A percentile compares a stretch with the other conserved stretches of the same genome.
Conservation (phyloP, 139 green algal genomes). For the Tetraselmis striata region DNA sequence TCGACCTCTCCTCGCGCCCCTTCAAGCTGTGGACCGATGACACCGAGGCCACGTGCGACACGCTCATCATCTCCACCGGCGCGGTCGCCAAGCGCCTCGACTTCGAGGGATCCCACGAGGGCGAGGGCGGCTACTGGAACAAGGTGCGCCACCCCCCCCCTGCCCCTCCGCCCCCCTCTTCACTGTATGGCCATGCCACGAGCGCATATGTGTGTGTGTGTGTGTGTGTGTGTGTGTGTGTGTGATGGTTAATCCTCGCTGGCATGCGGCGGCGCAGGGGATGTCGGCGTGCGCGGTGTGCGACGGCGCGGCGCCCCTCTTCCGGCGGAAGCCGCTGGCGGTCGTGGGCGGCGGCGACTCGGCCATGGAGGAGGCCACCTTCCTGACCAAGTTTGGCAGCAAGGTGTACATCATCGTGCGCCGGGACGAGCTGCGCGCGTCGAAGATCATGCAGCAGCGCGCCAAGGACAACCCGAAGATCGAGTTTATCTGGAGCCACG, state of each 20-base stretch:
- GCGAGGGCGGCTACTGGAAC: background rate
- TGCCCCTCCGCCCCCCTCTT: no score
- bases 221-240: background rate
- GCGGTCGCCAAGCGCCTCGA: conserved; percentile 41
- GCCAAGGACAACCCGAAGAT: conserved; percentile 75
- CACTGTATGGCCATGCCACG: no score
- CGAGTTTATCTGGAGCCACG: conserved; percentile 32
- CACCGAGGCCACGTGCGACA: conserved; percentile 38
- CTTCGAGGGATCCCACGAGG: conserved; percentile 42
- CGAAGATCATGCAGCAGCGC: conserved; percentile 40
- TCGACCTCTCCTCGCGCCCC: conserved; percentile 32
- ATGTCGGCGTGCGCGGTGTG: conserved; percentile 72
- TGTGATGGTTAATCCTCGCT: background rate
- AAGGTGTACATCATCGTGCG: conserved; percentile 22
- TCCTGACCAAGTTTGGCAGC: conserved; percentile 67
- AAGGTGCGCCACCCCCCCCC: background rate
- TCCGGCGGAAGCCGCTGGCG: conserved; percentile 69
- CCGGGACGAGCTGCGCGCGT: background rate
- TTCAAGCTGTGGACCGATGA: conserved; percentile 34
- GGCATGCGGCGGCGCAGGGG: conserved; percentile 36
- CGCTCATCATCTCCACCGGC: conserved; percentile 63
- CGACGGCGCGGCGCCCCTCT: conserved; percentile 80
- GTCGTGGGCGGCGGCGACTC: conserved; percentile 76
- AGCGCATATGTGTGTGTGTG: no score
- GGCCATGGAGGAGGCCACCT: conserved; percentile 74